These are phyloP conservation scores for Vitrella brassicaformis DNA, from an alignment of 73 alveolate genomes.

Conservation along the genomic window DNA sequence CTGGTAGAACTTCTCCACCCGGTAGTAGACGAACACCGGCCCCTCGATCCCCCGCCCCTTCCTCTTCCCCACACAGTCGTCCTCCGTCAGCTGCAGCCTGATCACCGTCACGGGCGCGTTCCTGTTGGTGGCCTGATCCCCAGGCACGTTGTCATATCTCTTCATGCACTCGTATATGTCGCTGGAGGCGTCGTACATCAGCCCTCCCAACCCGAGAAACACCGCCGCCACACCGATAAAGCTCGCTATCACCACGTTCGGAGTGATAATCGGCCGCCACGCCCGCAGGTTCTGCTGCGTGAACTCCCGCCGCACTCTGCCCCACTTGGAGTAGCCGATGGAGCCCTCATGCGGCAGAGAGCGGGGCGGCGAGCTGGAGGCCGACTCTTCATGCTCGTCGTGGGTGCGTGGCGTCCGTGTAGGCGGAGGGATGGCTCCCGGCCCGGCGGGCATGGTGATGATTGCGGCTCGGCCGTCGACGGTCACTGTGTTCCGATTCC, in stretches of 20 bases:
- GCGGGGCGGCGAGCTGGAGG: too few species aligned
- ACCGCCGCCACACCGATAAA: neutral
- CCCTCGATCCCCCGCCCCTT: neutral
- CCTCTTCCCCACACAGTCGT: too few species aligned
- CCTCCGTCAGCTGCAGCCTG: neutral
- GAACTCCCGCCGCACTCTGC: constrained; percentile 27
- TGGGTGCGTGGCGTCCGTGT: too few species aligned
- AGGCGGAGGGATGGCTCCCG: too few species aligned
- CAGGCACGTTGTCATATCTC: neutral
- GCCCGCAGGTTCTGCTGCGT: constrained; percentile 74
- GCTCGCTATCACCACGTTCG: neutral
- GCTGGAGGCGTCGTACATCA: neutral
- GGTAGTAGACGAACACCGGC: constrained; percentile 57
- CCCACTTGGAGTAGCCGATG: too few species aligned
- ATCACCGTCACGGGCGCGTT: neutral
- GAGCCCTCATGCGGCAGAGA: too few species aligned
- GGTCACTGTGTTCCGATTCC: too few species aligned
- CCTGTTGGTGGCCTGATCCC: neutral
- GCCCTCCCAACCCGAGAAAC: neutral
- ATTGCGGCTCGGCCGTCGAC: too few species aligned
- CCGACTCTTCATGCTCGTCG: too few species aligned
- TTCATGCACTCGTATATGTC: neutral
- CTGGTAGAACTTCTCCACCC: constrained; percentile 64
- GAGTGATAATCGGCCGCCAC: constrained; percentile 74
- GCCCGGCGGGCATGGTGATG: too few species aligned